Base-by-base conservation (phyloP, 257 asterid genomes). In the Henckelia pumila region DNA sequence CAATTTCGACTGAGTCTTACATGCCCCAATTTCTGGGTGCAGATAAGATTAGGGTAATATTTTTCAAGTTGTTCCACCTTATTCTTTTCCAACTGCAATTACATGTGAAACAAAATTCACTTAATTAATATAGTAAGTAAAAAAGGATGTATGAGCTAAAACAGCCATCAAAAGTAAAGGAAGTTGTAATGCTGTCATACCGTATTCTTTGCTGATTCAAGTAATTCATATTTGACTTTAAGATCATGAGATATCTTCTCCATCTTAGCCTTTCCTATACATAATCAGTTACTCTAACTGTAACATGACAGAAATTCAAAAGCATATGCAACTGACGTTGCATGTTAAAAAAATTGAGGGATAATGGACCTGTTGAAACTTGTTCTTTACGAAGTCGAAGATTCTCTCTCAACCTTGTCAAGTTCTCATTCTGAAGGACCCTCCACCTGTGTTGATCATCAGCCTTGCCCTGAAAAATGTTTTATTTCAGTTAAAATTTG, bases 381-480 rank as follows among this genome's bases (percentile, higher is more conserved):
- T 87, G 88, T 65, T 84, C 93, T 75, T 83, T 86, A 50, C 80
- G 84, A 56, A 30, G 82, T 63, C 70, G 87, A 70, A 94, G 99
- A 86, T 78, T 89, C 75, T 87, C 91, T 79, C 79, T 87, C 79
- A 84, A 76, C 83, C 81, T 87, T 3, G 82, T 76, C 68, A 94
- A 73, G 71, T 88, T 94, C 84, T 94, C 99, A 67, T 85, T 81
- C 70, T 86, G 89, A 62, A 83, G 90, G 73, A 91, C 86, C 75
- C 87, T 79, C 96, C 93, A 94, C 77, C 89, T 85, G 58, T 80
- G 85, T 80, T 94, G 99, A 84, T 94, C 97, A 78, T 94, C 96
- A 55, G 97, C 96, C 84, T 87, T 91, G 56, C 99, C 92, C 99
- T 94, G 75, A 68, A 13, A 66, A 59, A 37, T 21, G 74, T 20